Conservation (phyloP, 768 basidiomycete genomes). For the Boletus coccyginus region DNA sequence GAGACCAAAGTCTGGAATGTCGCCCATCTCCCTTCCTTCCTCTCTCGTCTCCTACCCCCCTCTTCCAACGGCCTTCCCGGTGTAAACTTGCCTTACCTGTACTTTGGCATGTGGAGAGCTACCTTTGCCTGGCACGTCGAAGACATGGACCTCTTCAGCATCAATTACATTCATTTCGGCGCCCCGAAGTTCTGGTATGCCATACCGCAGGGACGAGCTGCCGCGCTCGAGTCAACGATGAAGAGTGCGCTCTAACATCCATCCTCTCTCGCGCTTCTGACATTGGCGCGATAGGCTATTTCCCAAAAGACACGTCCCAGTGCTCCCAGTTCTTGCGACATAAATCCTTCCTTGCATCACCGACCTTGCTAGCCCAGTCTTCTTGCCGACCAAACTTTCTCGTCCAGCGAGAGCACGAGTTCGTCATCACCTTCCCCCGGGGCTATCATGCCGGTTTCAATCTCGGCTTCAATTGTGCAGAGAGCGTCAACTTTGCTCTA, state of each 20-base stretch:
- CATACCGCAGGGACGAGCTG: conserved; percentile 81
- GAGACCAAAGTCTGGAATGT: conserved; percentile 90
- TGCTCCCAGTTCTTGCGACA: conserved; percentile 96
- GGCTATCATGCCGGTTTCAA: conserved; percentile 99
- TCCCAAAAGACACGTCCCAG: conserved; percentile 78
- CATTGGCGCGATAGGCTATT: conserved; percentile 57
- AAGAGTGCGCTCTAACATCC: conserved; percentile 49
- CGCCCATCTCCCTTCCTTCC: conserved; percentile 81
- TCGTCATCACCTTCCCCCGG: conserved; percentile 91
- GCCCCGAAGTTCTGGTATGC: conserved; percentile 98
- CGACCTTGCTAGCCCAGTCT: conserved; percentile 72
- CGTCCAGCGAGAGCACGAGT: conserved; percentile 93
- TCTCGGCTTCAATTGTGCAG: conserved; percentile 93
- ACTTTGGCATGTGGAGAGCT: conserved; percentile 99
- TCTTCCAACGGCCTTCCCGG: conserved; percentile 78
- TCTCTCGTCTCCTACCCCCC: conserved; percentile 74
- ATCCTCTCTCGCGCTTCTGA: conserved; percentile 1
- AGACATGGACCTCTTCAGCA: conserved; percentile 98
- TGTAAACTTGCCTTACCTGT: conserved; percentile 95
- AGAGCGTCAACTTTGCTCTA: conserved; percentile 95
- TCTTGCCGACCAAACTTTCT: conserved; percentile 82
- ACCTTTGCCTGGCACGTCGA: conserved; percentile 99
- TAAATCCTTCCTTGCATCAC: conserved; percentile 93
- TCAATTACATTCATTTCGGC: conserved; percentile 99
- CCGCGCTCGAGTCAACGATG: conserved; percentile 86